Evolutionary conservation across 345 rosid species (phyloP).

Genomic region (Boechera retrofracta): DNA sequence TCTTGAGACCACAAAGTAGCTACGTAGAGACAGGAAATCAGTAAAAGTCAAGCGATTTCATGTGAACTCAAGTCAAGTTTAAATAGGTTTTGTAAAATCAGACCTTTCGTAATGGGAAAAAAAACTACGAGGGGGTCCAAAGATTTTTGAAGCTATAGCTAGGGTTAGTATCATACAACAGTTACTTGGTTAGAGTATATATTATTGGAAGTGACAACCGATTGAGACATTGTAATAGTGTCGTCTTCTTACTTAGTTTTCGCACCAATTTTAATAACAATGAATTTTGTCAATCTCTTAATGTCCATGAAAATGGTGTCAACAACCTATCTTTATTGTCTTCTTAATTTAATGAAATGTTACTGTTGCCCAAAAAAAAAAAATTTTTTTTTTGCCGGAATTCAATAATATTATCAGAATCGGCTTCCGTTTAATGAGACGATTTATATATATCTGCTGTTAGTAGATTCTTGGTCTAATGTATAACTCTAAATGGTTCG

Average conservation of each 20-base stretch:
- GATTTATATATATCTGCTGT: background rate
- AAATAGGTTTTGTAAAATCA: constrained; percentile 41
- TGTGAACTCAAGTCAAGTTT: constrained; percentile 42
- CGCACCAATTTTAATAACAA: constrained; percentile 16
- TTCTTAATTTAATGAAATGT: no score
- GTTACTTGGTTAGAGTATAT: constrained; percentile 41
- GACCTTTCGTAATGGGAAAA: constrained; percentile 16
- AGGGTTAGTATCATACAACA: constrained; percentile 49
- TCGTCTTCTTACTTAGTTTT: constrained; percentile 29
- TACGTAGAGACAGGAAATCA: constrained; percentile 34
- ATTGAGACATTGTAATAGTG: constrained; percentile 52
- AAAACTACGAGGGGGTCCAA: constrained; percentile 41
- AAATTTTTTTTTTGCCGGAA: background rate
- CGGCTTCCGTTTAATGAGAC: background rate
- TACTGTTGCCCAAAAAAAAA: no score
- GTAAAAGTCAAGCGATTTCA: constrained; percentile 36
- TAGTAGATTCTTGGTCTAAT: background rate
- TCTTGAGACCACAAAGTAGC: constrained; percentile 30
- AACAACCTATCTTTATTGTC: no score
- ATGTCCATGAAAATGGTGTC: no score
- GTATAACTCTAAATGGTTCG: background rate
- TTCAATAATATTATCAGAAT: background rate
- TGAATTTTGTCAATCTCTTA: background rate
- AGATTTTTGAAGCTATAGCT: constrained; percentile 41
- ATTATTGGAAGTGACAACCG: constrained; percentile 60